Base-by-base conservation (phyloP, 2,329 filamentous ascomycete genomes). In the Colletotrichum graminicola region DNA sequence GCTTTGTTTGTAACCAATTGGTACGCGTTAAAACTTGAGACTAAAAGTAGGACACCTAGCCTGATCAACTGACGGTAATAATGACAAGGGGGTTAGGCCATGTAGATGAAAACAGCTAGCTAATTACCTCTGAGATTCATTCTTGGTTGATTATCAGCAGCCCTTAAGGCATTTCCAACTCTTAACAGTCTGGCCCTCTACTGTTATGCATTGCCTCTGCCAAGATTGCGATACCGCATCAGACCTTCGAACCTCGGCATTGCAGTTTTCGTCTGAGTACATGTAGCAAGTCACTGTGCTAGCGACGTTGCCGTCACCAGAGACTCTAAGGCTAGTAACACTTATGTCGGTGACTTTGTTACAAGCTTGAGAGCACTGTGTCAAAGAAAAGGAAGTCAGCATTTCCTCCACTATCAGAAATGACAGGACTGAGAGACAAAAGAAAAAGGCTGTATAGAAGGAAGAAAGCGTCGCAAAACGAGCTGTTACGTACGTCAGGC, bases 81-180 rank as follows among this genome's bases (percentile, higher is more conserved):
- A 52, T 21, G 49, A 18, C 26, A 6, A 52, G 16, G 5, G 21
- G 1, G 3, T 55, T 6, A 26, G 11, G 1, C 3, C 7, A 14
- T 14, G 11, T 3, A 11, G 26, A n/a, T 10, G 16, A 18, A 52
- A 32, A 32, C 26, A 26, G 23, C 16, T 5, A 21, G 10, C 21
- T 12, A n/a, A n/a, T n/a, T n/a, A 12, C 26, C 23, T 36, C 5
- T 5, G 10, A 4, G 11, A n/a, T 8, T 2, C 5, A 4, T 7
- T 3, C 11, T 36, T 10, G 21, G 14, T 26, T 18, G 34, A 39
- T 23, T 18, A 23, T 41, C 55, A 41, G 12, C 55, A 57, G 11
- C 55, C 55, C 36, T 57, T 57, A 14, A 57, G 34, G n/a, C 55
- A 57, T 23, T 57, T 57, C 55, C 55, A 57, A n/a, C 55, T 57